phyloP scores from a whole-genome alignment of 1,284 basidiomycete genomes.

The Boletus albobrunnescens region DNA sequence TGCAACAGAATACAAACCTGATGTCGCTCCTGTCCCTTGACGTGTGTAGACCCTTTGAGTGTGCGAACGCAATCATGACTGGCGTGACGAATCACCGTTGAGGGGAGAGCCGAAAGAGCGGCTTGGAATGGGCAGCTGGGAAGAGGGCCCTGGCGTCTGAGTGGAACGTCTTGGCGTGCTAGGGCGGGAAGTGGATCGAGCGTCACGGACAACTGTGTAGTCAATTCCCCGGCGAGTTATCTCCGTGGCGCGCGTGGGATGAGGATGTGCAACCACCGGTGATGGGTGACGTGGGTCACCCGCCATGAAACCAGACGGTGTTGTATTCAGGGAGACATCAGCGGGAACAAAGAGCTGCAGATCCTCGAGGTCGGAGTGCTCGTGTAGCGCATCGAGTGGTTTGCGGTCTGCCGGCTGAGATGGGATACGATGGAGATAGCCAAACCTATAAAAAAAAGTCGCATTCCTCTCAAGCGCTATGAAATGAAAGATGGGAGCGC shows the following conservation, averaged over 20 bases:
- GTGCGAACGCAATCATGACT: conserved; percentile 34
- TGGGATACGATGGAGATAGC: conserved; percentile 88
- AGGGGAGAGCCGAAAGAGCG: conserved; percentile 32
- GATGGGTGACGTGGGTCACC: conserved; percentile 13
- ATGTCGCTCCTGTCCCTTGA: conserved; percentile 34
- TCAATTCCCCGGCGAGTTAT: conserved; percentile 17
- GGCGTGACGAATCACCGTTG: conserved; percentile 45
- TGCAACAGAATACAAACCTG: conserved; percentile 27
- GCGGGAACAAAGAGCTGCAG: conserved; percentile 70
- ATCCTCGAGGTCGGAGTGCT: conserved; percentile 51
- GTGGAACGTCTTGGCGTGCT: conserved; percentile 28
- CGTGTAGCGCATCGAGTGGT: conserved; percentile 50
- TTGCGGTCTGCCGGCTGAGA: conserved; percentile 53
- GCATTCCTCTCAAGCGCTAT: conserved; percentile 2
- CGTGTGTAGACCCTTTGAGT: conserved; percentile 35
- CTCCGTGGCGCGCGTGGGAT: conserved; percentile 28
- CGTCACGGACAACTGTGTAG: conserved; percentile 14
- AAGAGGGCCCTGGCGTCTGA: conserved; percentile 23
- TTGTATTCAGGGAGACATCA: conserved; percentile 38
- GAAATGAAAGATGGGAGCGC: conserved; percentile 30
- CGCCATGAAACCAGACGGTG: conserved; percentile 1
- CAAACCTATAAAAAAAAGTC: conserved; percentile 49
- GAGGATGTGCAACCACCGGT: conserved; percentile 30
- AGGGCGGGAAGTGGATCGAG: conserved; percentile 27
- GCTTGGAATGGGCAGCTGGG: conserved; percentile 24